Evolutionary conservation across 2,329 filamentous ascomycete genomes (phyloP), one percentile per base, ranked within the genome.

Genomic region (Paracoccidioides lutzii): DNA sequence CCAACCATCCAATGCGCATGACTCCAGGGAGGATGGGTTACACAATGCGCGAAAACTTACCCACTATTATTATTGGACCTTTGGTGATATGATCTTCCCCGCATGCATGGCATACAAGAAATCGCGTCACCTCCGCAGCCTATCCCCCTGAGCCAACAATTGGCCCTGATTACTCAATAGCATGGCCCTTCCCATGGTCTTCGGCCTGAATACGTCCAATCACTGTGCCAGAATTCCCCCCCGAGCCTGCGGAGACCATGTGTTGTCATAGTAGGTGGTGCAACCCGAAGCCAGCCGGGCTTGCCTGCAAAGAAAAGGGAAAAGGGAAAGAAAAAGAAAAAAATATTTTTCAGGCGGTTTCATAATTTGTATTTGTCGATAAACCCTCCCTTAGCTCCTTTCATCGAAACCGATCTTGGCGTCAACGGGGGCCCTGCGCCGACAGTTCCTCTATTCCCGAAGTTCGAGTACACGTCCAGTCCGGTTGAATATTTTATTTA

Each of bases 21-120:
- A n/a, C n/a, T 28, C 14, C 28, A 22, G 22, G 15, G 6, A 28
- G 22, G 9, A 7, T 30, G 48, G 35, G 48, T 40, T 28, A 14
- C 48, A 40, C n/a, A n/a, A 40, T 40, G 32, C 35, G 40, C 22
- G 48, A 51, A 40, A 51, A 40, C 15, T 12, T 30, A n/a, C 40
- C 35, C 8, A 51, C 22, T 22, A 22, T 22, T 22, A 22, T 2
- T 22, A 22, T 22, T 22, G 22, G 22, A 22, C 2, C 22, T 51
- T 48, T n/a, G 35, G 48, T 12, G 33, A 15, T 30, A 40, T 51
- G 48, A 51, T 51, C 48, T 38, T 15, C 48, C 48, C 40, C 48
- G 48, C 48, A 51, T 51, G 48, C 48, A 51, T 51, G 48, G n/a
- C n/a, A 38, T 38, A 14, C 48, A 22, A 37, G 48, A 35, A 51